Evolutionary conservation across 805 yeast genomes (phyloP), one percentile per base, ranked within the genome.

Genomic region (Hermanozyma aechmeae): DNA sequence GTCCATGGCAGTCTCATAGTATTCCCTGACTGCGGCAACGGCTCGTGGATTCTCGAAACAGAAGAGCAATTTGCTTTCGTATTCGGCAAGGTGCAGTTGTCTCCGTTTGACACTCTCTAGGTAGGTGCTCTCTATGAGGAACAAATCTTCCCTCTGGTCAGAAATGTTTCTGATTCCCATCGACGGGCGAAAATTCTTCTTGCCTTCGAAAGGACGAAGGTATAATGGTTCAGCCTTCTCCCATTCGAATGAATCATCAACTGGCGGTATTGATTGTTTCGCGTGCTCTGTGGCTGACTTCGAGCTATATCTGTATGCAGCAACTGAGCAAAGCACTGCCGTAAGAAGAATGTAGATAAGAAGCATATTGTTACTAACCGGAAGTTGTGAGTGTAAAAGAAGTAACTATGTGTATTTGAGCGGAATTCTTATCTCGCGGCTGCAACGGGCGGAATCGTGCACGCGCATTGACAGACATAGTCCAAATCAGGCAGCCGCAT

Each of bases 81-180:
- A 40, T 6, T 52, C 46, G 16, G 32, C 45, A 39, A 29, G 56
- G 39, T 30, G 57, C 49, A 33, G 50, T 49, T 31, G 50, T 42
- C 72, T 56, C 19, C 66, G 39, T 12, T 53, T 54, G 5, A 73
- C 65, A 25, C 60, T 52, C 4, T 59, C 50, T 29, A 61, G 41
- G 43, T 79, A 80, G 0, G 79, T 70, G 25, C 74, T 53, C 33
- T 82, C 92, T 3, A 82, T 48, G 18, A 72, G 53, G 15, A 82
- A 56, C 71, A 78, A 71, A 23, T 78, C 77, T 24, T 66, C 61
- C 2, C 74, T 53, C 3, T 48, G 37, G n/a, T 43, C 32, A 5
- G 50, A 38, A 14, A 60, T 32, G 33, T 53, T 53, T 12, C 40
- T 42, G 21, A 59, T 42, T 4, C 51, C 61, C 60, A 61, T 51